A percentile compares a stretch with the other conserved stretches of the same genome.
phyloP scores from a whole-genome alignment of 2,329 filamentous ascomycete species.

The Teratosphaeria epicoccoides region DNA sequence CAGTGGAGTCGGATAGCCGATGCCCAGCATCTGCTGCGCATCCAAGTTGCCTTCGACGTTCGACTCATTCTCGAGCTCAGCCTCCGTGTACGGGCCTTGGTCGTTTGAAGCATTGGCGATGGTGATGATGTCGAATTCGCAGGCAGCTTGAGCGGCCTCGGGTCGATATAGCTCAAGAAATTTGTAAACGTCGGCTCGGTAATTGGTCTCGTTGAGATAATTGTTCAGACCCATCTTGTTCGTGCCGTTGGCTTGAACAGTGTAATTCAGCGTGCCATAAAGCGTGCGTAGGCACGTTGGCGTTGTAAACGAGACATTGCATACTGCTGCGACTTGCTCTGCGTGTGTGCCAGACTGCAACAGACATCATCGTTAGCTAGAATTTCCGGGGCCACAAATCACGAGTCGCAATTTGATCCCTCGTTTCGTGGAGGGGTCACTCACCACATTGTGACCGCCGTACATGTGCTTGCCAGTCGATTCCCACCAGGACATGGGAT shows the following conservation, averaged over 20 bases:
- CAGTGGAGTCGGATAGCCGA: conserved; percentile 45
- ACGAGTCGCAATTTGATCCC: background rate
- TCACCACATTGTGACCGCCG: conserved; percentile 5
- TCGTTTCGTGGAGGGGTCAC: background rate
- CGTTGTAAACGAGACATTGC: conserved; percentile 43
- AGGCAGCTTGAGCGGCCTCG: conserved; percentile 34
- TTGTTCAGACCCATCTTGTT: conserved; percentile 39
- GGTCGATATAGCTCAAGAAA: conserved; percentile 49
- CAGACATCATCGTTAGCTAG: background rate
- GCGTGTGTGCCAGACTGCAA: background rate
- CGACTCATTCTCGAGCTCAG: conserved; percentile 16
- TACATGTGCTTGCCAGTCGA: conserved; percentile 10
- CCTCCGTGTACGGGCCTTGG: conserved; percentile 30
- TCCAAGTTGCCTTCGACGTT: conserved; percentile 53
- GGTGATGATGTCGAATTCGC: conserved; percentile 47
- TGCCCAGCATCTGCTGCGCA: conserved; percentile 48
- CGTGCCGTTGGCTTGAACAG: conserved; percentile 31
- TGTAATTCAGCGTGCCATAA: conserved; percentile 46
- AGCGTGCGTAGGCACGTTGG: conserved; percentile 44
- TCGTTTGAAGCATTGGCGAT: conserved; percentile 47
- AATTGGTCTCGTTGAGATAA: conserved; percentile 38
- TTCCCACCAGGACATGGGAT: conserved; percentile 13
- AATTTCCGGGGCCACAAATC: background rate
- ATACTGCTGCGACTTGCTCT: conserved; percentile 21
- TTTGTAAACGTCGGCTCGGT: conserved; percentile 44